Percentiles rank a stretch among this genome's conserved stretches.
Conservation (phyloP, 108 stramenopile genomes). For the Cyclotella distinguenda region DNA sequence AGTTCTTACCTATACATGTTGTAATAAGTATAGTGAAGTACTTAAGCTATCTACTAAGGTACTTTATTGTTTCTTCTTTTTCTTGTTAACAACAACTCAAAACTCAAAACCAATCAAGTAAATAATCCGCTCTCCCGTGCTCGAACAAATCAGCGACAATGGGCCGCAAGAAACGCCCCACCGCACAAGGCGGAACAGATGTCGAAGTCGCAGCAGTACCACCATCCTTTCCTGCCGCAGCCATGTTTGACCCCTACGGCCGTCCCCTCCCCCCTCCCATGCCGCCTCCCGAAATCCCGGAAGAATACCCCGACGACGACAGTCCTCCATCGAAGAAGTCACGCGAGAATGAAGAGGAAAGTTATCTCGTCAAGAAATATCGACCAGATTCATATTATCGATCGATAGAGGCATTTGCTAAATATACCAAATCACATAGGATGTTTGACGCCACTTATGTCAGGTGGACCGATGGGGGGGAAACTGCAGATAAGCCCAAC, state of each 20-base stretch:
- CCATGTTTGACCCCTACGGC: slow-evolving; percentile 20
- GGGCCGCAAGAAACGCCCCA: slow-evolving; percentile 63
- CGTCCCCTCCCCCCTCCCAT: slow-evolving; percentile 16
- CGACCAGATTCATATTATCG: slow-evolving; percentile 70
- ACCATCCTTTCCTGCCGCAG: slow-evolving; percentile 4
- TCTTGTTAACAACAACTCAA: no score
- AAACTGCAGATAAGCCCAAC: slow-evolving; percentile 70
- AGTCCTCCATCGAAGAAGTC: slow-evolving; percentile 16
- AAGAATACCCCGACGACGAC: neutral
- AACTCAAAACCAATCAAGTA: no score
- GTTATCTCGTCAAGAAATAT: slow-evolving; percentile 82
- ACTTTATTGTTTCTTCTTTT: no score
- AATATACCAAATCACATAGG: slow-evolving; percentile 85
- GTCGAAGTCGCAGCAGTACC: slow-evolving; percentile 1
- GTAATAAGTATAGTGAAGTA: no score
- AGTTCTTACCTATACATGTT: no score
- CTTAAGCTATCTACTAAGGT: no score
- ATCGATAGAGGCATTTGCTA: slow-evolving; percentile 82
- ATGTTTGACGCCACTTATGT: slow-evolving; percentile 84
- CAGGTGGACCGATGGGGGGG: slow-evolving; percentile 58
- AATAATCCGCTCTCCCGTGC: no score
- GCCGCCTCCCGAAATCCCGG: neutral
- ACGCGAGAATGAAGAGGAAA: slow-evolving; percentile 15
- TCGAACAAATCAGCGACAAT: slow-evolving; percentile 12
- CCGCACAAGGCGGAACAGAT: slow-evolving; percentile 6